phyloP scores from a whole-genome alignment of 495 filamentous ascomycete genomes.

The Podospora pseudocomata region DNA sequence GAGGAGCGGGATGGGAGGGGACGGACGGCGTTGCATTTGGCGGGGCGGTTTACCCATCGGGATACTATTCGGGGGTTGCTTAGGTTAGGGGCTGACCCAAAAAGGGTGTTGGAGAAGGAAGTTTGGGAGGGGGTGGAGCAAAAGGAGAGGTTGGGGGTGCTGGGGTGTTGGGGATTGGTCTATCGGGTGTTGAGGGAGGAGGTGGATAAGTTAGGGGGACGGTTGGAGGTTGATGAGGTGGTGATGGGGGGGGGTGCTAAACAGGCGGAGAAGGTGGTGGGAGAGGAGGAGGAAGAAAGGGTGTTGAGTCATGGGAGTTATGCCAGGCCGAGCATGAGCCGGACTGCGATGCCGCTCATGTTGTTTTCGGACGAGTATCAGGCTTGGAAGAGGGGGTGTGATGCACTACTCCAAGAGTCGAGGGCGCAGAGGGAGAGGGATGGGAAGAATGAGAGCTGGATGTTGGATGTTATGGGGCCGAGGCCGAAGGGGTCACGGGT shows the following conservation, averaged over 20 bases:
- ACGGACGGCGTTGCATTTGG: slow-evolving; percentile 17
- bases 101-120: not conserved
- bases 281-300: not conserved
- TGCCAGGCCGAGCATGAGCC: not conserved
- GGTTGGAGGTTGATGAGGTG: not conserved
- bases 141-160: not conserved
- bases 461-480: not conserved
- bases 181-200: not conserved
- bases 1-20: slow-evolving; percentile 8
- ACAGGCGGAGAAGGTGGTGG: not conserved
- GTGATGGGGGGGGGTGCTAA: not conserved
- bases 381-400: slow-evolving; percentile 2
- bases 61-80: not conserved
- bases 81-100: not conserved
- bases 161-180: slow-evolving; percentile 4
- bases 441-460: not conserved
- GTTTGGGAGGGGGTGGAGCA: not conserved
- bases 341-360: not conserved
- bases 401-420: not conserved
- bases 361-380: not conserved
- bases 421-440: slow-evolving; percentile 5
- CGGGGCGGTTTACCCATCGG: slow-evolving; percentile 2
- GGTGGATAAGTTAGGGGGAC: not conserved
- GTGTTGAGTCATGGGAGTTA: not conserved
- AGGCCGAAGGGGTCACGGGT: not conserved